A percentile compares a stretch with the other conserved stretches of the same genome.
phyloP scores from a whole-genome alignment of 306 rosid species.

The Hippophae rhamnoides region DNA sequence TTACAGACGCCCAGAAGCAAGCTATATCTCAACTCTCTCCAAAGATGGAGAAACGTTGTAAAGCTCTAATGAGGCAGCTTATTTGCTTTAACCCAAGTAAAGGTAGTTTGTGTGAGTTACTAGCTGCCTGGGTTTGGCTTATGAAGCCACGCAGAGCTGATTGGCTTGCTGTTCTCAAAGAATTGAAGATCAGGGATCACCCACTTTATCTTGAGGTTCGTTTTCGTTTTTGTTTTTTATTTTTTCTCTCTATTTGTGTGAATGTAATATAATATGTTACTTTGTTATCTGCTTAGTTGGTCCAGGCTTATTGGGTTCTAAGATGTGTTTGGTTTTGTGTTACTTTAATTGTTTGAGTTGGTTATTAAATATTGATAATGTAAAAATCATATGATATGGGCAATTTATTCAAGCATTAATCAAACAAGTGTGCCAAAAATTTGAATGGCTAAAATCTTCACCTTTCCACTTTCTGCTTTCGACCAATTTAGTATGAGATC shows the following conservation, averaged over 20 bases:
- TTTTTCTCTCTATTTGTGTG: neutral
- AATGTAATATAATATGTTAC: too few relatives aligned
- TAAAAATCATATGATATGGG: too few relatives aligned
- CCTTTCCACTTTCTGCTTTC: too few relatives aligned
- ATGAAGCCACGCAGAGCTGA: constrained; percentile 84
- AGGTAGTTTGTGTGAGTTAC: constrained; percentile 40
- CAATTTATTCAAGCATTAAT: too few relatives aligned
- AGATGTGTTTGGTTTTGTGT: neutral
- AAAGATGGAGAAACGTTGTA: constrained; percentile 57
- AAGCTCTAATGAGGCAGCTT: constrained; percentile 71
- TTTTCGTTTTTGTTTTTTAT: constrained; percentile 1
- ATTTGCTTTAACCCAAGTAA: constrained; percentile 57
- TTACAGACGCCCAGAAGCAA: constrained; percentile 42
- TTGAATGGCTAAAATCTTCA: too few relatives aligned
- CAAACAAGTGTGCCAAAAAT: too few relatives aligned
- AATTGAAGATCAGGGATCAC: constrained; percentile 44
- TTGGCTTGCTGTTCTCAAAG: constrained; percentile 77
- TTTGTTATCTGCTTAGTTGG: too few relatives aligned
- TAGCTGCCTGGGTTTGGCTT: constrained; percentile 57
- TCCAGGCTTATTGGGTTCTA: too few relatives aligned
- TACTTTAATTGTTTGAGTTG: neutral
- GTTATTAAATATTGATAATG: too few relatives aligned
- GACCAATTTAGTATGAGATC: too few relatives aligned
- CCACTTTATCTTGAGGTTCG: constrained; percentile 67
- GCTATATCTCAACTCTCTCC: constrained; percentile 56